These are phyloP conservation scores for Phytopythium kandeliae DNA, from an alignment of 352 stramenopile species.

Conservation along the genomic window DNA sequence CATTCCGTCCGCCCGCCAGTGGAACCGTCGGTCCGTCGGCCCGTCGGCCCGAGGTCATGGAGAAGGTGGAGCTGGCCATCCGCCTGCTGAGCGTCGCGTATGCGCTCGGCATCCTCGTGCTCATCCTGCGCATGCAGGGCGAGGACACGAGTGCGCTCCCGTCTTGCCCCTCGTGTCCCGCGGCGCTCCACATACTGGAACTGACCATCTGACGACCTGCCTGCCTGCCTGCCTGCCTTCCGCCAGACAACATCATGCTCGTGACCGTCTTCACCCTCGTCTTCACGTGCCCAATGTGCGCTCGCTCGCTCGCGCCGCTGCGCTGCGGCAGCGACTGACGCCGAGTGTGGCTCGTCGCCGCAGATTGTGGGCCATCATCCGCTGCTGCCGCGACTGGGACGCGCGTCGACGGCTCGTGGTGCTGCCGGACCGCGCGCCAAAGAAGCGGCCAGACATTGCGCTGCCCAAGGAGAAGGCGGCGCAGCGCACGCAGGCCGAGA, in stretches of 20 bases:
- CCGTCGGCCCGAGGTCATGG: too few species aligned
- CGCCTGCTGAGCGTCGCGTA: slow-evolving; percentile 50
- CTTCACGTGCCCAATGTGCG: slow-evolving; percentile 76
- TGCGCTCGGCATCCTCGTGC: slow-evolving; percentile 40
- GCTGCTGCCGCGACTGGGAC: slow-evolving; percentile 58
- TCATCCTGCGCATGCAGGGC: slow-evolving; percentile 48
- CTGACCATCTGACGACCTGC: too few species aligned
- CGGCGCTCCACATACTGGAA: too few species aligned
- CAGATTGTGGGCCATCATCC: slow-evolving; percentile 76
- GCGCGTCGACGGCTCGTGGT: slow-evolving; percentile 48
- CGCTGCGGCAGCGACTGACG: too few species aligned
- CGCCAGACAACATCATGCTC: slow-evolving; percentile 66
- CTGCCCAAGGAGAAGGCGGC: slow-evolving; percentile 45
- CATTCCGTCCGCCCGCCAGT: too few species aligned
- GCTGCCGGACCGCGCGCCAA: slow-evolving; percentile 55
- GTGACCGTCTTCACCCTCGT: slow-evolving; percentile 78
- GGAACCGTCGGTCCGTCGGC: too few species aligned
- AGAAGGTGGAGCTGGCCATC: slow-evolving; percentile 70
- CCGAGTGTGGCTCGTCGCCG: too few species aligned
- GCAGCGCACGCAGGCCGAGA: slow-evolving; percentile 73
- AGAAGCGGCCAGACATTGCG: slow-evolving; percentile 77
- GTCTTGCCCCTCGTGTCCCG: too few species aligned
- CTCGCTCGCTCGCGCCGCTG: not conserved
- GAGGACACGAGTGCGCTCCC: slow-evolving; percentile 40
- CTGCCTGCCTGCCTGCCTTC: not conserved